Evolutionary conservation across 805 yeast genomes (phyloP), one percentile per base, ranked within the genome.

Genomic region (Candida odintsovae): DNA sequence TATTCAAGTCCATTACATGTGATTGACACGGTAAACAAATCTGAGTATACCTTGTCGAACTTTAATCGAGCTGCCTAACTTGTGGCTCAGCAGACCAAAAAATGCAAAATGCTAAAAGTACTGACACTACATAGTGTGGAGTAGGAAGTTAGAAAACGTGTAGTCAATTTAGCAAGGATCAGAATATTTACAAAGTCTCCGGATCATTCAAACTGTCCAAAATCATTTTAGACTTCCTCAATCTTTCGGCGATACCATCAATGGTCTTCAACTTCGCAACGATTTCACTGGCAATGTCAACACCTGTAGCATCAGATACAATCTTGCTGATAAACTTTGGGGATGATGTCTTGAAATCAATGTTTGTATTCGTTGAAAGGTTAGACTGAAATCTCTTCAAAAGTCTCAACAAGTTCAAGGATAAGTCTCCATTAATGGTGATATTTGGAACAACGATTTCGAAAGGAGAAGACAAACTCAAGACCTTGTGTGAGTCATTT

Each of bases 401-500:
- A 15, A 49, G 19, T 10, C 50, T 50, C 5, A 61, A 51, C 45
- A 79, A 61, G 1, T 57, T 54, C 1, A 48, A 49, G 12, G 73
- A 61, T 16, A 66, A 55, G 8, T 52, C 50, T n/a, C 64, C 65
- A 36, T 56, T 57, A 16, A 59, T 68, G 3, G 62, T 57, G 8
- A 81, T 55, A 22, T 57, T 48, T 8, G 75, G 72, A 25, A 70
- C 58, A 29, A 66, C 69, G 40, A 86, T 68, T 60, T 82, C 85
- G 61, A 86, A 83, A 18, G 90, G 87, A 47, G 70, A 72, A 0
- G 90, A 78, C 28, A 80, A 73, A 50, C 73, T 71, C 21, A 80
- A 69, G n/a, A 86, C 95, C 47, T 79, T 82, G 59, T 86, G 95
- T 41, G 80, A 75, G 21, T 78, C 80, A 42, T 72, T 75, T 44